Evolutionary conservation across 2,329 filamentous ascomycete species (phyloP), one percentile per base, ranked within the genome.

Genomic region (Stachybotrys chlorohalonatus): DNA sequence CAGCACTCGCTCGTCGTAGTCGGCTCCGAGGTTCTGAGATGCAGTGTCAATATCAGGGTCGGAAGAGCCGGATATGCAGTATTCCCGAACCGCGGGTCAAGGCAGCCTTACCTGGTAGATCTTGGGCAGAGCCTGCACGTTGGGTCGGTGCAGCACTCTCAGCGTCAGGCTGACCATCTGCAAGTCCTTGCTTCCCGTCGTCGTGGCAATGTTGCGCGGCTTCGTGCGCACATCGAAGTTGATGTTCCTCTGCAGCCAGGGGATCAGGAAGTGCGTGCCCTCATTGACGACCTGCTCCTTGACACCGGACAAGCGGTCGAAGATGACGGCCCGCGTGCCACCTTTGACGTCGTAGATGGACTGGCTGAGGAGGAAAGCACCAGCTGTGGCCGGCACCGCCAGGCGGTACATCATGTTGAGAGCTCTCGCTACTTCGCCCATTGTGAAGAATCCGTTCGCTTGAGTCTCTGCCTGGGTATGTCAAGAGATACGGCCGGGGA

Each of bases 91-190:
- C 3, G 13, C 36, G 13, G 13, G 2, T 13, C 6, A 42, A 9
- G 36, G 30, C 9, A 7, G 13, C 47, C 63, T 56, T 75, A 96
- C 93, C 84, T 97, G 94, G 80, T 99, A 99, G 68, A 99, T 99
- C 78, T 93, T 95, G 57, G 94, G 95, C 68, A 99, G 78, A 65
- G 86, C 84, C 79, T 90, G 85, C 65, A 99, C 93, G 55, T 96
- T 93, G 6, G 95, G 94, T 64, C 95, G 83, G 76, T 97, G 93
- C 72, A 99, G 75, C 60, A 99, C 94, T 73, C 94, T 84, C 70
- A 99, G 81, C 53, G 94, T 99, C 80, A 99, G 82, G 81, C 91
- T 96, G 68, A 99, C 94, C 94, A 99, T 99, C 79, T 99, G 94
- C 80, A 99, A 75, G 77, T 99, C 94, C 84, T 99, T 99, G 82